These are phyloP conservation scores for Aurinia saxatilis DNA, from an alignment of 345 rosid species.

Conservation along the genomic window DNA sequence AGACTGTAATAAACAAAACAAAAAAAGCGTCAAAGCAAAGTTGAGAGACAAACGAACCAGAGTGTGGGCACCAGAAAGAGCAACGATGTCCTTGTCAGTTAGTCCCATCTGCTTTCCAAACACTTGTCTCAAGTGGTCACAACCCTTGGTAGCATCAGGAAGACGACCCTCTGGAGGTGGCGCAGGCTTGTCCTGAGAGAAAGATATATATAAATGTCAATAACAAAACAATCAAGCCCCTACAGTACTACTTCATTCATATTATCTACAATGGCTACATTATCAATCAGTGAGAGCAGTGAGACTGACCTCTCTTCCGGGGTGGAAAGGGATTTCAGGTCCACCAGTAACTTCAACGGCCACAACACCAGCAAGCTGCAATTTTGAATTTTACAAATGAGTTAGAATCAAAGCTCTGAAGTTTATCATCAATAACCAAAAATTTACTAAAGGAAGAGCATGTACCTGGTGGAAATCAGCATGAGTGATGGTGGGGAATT, in stretches of 20 bases:
- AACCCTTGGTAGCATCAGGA: constrained; percentile 86
- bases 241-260: not conserved
- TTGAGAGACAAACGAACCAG: constrained; percentile 43
- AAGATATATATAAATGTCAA: not conserved
- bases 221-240: not conserved
- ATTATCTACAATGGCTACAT: not conserved
- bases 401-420: not conserved
- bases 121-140: constrained; percentile 77
- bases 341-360: constrained; percentile 94
- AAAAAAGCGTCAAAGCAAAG: not conserved
- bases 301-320: constrained; percentile 75
- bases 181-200: constrained; percentile 68
- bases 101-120: constrained; percentile 73
- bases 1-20: not conserved
- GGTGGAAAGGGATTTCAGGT: constrained; percentile 95
- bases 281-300: not conserved
- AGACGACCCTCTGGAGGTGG: constrained; percentile 99
- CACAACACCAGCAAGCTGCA: constrained; percentile 85
- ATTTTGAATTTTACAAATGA: not conserved
- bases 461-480: constrained; percentile 85
- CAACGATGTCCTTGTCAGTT: constrained; percentile 84
- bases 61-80: constrained; percentile 93
- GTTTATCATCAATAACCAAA: not conserved
- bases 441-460: not conserved
- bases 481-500: constrained; percentile 57